Conservation (phyloP, 1,284 basidiomycete genomes). For the Somion occarium region DNA sequence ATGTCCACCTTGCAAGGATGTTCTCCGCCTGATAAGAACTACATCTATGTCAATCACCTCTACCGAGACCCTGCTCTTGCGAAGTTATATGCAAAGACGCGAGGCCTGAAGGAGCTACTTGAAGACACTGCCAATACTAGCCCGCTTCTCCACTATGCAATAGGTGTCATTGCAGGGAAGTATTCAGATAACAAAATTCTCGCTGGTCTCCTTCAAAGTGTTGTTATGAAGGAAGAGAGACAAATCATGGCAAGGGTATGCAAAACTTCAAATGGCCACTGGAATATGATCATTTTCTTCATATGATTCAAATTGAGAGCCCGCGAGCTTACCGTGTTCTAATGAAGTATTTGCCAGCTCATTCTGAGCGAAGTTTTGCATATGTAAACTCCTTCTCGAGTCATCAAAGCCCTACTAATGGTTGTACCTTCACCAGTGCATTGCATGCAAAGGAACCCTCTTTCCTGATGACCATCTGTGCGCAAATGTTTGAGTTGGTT, state of each 20-base stretch:
- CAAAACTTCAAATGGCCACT: conserved; percentile 34
- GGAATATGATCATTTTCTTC: conserved; percentile 25
- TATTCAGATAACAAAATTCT: conserved; percentile 19
- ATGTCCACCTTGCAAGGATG: background rate
- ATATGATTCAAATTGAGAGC: conserved; percentile 24
- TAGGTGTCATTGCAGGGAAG: conserved; percentile 8
- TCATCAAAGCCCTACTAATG: background rate
- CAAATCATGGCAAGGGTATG: conserved; percentile 28
- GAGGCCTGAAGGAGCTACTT: conserved; percentile 1
- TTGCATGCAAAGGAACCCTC: conserved; percentile 5
- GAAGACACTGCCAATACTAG: background rate
- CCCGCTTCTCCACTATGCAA: conserved; percentile 5
- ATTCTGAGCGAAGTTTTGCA: conserved; percentile 19
- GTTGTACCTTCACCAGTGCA: background rate
- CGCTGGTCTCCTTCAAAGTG: conserved; percentile 26
- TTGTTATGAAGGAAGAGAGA: conserved; percentile 22
- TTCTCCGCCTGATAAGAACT: background rate
- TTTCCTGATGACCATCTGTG: conserved; percentile 15
- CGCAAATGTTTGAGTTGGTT: conserved; percentile 18
- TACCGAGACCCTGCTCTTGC: background rate
- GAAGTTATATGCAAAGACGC: background rate
- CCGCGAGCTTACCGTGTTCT: conserved; percentile 24
- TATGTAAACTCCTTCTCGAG: too few relatives aligned
- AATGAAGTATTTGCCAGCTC: conserved; percentile 20
- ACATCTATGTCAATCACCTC: background rate